Base-by-base conservation (phyloP, 768 basidiomycete species). In the Mycena metata region DNA sequence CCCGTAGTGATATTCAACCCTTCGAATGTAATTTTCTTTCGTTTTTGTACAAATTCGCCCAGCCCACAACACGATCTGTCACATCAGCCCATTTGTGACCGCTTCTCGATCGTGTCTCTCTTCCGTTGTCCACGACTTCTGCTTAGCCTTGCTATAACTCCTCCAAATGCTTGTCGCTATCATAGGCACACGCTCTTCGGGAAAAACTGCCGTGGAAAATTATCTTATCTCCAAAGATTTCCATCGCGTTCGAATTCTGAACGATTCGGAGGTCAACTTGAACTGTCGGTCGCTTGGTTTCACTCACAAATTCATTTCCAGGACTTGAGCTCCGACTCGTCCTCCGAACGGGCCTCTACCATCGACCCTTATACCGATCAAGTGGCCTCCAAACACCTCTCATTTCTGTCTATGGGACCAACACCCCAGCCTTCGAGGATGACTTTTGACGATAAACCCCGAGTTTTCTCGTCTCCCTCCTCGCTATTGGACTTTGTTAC, bases 401-500 rank as follows among this genome's bases (percentile, higher is more conserved):
- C 82, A 7, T 83, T 83, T 56, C 75, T 83, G 19, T 82, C 81
- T 23, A 70, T 83, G 72, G 81, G 78, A 62, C 79, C 80, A 5
- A 73, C 77, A 15, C 74, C 77, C 10, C 78, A 79, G 19, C 77
- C 79, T 63, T 73, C 60, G 12, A 68, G 19, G 60, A 61, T 16
- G 67, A 76, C 61, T 54, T 62, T 67, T 35, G 39, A 50, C 19
- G 49, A 52, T 52, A 72, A 69, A 30, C 66, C 71, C 47, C 71
- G 82, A 42, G 76, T 75, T 60, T 93, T 89, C 77, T 47, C 78
- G 8, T 84, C 84, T 11, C 77, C 89, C 2, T 70, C 79, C 15
- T 81, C 85, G 10, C 79, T 98, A 49, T 84, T 99, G 50, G 83
- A 89, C 69, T 86, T 91, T 76, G 90, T 91, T 19, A 99, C 98